Evolutionary conservation across 371 early-diverging fungal species (phyloP), one percentile per base, ranked within the genome.

Genomic region (Catenaria anguillulae): DNA sequence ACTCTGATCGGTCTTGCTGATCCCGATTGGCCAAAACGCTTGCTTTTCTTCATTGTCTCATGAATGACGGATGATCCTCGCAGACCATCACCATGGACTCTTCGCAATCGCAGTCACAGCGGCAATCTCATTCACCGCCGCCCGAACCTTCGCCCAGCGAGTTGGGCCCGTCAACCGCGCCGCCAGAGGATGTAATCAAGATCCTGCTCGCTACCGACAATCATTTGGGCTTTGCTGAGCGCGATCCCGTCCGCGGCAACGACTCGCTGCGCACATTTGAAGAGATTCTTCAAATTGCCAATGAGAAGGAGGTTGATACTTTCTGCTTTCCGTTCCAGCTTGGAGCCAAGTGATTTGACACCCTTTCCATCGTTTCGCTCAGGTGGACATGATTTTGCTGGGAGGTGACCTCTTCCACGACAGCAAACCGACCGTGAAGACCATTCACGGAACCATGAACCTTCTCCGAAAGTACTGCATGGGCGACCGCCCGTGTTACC

Each of bases 391-490:
- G 73, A 77, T 99, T 4, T 71, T 99, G 31, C 81, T 98, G n/a
- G 97, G 96, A 21, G 99, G 99, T 24, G 99, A 99, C 76, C 79
- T 99, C 31, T 99, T 98, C 73, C 98, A 99, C 69, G 91, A 97
- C 37, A 97, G 93, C 74, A 85, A 86, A 65, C 99, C 99, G 0
- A 89, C 93, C n/a, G 81, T 90, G 26, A 77, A 83, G 54, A 81
- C 85, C 36, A 70, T 97, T 50, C 77, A 89, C 69, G 73, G 74
- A 52, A 84, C 92, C 0, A 82, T 96, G 70, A 70, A 74, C 6
- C 67, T 98, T 36, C 70, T 99, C 24, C 76, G 90, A 43, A 71
- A 81, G 61, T 84, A 93, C 68, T 91, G 91, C 60, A 68, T 93
- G 67, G 97, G 97, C 0, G 83, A 86, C 55, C 75, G 79, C 33